Conservation (phyloP, 1,284 basidiomycete species). For the Farysia itapuensis region DNA sequence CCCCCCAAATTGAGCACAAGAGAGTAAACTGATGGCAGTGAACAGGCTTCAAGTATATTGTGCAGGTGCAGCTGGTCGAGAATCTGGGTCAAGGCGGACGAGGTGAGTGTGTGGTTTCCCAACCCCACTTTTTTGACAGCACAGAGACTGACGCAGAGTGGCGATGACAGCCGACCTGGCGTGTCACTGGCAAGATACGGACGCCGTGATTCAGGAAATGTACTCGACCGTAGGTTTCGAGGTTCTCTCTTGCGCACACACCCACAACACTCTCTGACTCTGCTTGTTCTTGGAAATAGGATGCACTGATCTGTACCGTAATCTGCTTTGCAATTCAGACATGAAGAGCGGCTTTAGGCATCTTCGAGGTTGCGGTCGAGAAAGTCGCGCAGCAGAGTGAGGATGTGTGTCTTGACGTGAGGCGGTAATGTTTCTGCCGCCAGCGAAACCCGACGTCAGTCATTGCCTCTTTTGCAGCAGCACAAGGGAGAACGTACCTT, state of each 20-base stretch:
- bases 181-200: conserved; percentile 49
- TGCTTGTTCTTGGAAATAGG: conserved; percentile 13
- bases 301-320: conserved; percentile 40
- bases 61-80: conserved; percentile 46
- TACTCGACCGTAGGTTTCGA: conserved; percentile 36
- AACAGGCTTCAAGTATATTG: conserved; percentile 48
- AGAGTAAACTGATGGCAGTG: not conserved
- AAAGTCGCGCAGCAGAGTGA: conserved; percentile 37
- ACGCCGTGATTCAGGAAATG: conserved; percentile 42
- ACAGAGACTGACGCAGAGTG: too few species aligned
- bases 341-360: conserved; percentile 9
- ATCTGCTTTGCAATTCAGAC: conserved; percentile 38
- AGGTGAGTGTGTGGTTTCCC: not conserved
- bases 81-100: conserved; percentile 49
- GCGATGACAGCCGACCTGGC: conserved; percentile 34
- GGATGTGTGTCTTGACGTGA: conserved; percentile 28
- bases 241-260: too few species aligned
- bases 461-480: too few species aligned
- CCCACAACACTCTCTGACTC: too few species aligned
- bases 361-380: conserved; percentile 42
- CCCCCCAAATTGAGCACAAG: not conserved
- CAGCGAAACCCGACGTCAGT: too few species aligned
- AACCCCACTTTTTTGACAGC: not conserved
- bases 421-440: conserved; percentile 32
- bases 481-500: conserved; percentile 19